Conservation (phyloP, 441 rosid genomes). For the Populus hybrid region DNA sequence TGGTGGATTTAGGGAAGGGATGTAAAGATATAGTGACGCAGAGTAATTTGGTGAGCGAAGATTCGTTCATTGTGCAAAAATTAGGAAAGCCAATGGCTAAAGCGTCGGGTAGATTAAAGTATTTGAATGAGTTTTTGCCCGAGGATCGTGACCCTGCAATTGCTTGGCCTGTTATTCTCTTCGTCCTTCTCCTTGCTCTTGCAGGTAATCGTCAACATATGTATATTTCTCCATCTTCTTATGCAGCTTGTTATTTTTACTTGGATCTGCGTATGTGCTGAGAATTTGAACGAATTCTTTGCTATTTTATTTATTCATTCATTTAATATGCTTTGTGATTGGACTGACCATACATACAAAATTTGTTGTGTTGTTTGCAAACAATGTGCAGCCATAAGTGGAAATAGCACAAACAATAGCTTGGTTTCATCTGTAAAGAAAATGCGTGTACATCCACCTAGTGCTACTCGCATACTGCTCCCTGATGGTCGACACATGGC, state of each 20-base stretch:
- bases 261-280: not conserved
- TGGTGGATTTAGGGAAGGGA: slow-evolving; percentile 73
- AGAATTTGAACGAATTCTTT: not conserved
- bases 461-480: slow-evolving; percentile 61
- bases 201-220: slow-evolving; percentile 37
- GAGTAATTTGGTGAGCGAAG: slow-evolving; percentile 53
- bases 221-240: not conserved
- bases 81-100: slow-evolving; percentile 66
- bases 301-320: not conserved
- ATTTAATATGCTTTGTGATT: no score
- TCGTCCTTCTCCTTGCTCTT: slow-evolving; percentile 66
- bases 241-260: not conserved
- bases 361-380: no score
- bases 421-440: slow-evolving; percentile 38
- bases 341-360: no score
- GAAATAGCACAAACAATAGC: slow-evolving; percentile 37
- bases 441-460: slow-evolving; percentile 63
- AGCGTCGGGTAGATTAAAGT: slow-evolving; percentile 45
- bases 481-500: slow-evolving; percentile 95
- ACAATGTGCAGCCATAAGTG: slow-evolving; percentile 44
- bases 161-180: slow-evolving; percentile 82
- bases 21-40: slow-evolving; percentile 67
- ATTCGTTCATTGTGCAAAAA: slow-evolving; percentile 71
- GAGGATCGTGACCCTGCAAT: slow-evolving; percentile 95
- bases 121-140: slow-evolving; percentile 86